Base-by-base conservation (phyloP, 495 filamentous ascomycete genomes). In the Penicillium antarcticum region DNA sequence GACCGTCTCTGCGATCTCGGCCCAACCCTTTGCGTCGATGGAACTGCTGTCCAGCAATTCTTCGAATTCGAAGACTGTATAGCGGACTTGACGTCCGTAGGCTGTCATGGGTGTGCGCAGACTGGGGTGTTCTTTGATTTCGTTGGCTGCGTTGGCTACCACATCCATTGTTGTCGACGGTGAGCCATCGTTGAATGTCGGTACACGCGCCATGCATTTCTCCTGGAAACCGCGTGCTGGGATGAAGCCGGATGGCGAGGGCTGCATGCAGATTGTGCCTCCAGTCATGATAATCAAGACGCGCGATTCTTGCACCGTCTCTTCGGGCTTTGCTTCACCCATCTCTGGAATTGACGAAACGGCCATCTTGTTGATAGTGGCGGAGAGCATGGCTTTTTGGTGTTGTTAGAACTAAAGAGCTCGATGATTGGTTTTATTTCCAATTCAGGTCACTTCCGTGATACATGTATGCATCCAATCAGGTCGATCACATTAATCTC, bases 211-310 rank as follows among this genome's bases (percentile, higher is more conserved):
- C 77, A 98, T 85, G 48, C 88, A 89, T 42, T 83, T 82, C 35
- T 95, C 77, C 23, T 96, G 78, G 61, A 98, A 98, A 0, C 88
- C 89, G 60, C 82, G 75, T 12, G 88, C 88, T 16, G 89, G 87
- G 8, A 87, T 67, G 45, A 87, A 75, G 7, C 83, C 87, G 42
- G 83, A 78, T 0, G 78, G 74, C 3, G 83, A 87, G 11, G 77
- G 81, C 61, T 82, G 80, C 94, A 98, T 98, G 70, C 91, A 97
- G 49, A 98, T 97, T 1, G 94, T 97, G 16, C 94, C 94, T 40
- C 94, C 91, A 12, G 92, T 96, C 80, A 92, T 92, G 70, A 96
- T 89, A 52, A 96, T 86, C 48, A 96, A 75, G 7, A 96, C 88
- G 48, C 90, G 76, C 0, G 89, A 88, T 66, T 96, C 91, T n/a